Percentiles rank a stretch among this genome's conserved stretches.
Conservation (phyloP, 352 stramenopile species). For the Pythium brachiatum region DNA sequence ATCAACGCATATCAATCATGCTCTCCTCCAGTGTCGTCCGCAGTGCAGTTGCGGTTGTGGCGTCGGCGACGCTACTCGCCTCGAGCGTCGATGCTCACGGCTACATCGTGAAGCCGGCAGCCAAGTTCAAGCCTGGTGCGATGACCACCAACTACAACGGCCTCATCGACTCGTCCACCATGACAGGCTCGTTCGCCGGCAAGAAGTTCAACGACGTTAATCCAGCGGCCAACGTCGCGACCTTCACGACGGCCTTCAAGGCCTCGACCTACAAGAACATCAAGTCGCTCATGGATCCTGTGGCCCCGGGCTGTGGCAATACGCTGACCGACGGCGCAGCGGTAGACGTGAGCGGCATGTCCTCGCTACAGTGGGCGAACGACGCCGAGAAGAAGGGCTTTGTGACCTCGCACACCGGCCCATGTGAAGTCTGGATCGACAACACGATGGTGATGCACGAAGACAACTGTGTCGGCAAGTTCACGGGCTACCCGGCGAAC, state of each 20-base stretch:
- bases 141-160: constrained; percentile 35
- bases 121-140: constrained; percentile 34
- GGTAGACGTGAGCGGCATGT: constrained; percentile 41
- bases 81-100: constrained; percentile 42
- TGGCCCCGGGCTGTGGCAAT: constrained; percentile 30
- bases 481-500: constrained; percentile 31
- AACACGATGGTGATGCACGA: constrained; percentile 44
- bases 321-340: constrained; percentile 33
- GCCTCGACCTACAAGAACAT: constrained; percentile 30
- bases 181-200: constrained; percentile 35
- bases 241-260: constrained; percentile 40
- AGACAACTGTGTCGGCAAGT: constrained; percentile 43
- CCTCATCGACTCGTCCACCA: constrained; percentile 38
- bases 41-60: constrained; percentile 1
- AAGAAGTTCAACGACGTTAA: constrained; percentile 61
- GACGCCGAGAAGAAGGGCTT: constrained; percentile 45
- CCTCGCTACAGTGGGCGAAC: constrained; percentile 46
- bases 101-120: constrained; percentile 43
- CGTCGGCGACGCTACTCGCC: constrained; percentile 15
- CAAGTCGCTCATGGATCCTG: constrained; percentile 33
- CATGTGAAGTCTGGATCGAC: constrained; percentile 61
- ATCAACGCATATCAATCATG: not conserved
- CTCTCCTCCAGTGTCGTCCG: not conserved
- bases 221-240: constrained; percentile 38
- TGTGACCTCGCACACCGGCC: constrained; percentile 48